Percentiles rank a stretch among this genome's conserved stretches.
Evolutionary conservation across 78 protist genomes (phyloP).

Genomic region (Cavenderia fasciculata): DNA sequence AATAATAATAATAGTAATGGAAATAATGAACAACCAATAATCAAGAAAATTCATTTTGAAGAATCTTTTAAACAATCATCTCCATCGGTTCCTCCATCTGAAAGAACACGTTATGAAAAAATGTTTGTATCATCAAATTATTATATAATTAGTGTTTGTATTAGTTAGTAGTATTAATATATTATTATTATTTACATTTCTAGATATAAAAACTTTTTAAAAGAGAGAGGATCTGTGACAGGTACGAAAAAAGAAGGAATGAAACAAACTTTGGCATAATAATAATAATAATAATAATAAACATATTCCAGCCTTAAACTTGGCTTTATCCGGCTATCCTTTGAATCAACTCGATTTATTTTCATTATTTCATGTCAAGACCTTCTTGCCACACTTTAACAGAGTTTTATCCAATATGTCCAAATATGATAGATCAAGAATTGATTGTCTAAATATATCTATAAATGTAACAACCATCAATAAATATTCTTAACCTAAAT

Average conservation of each 20-base stretch:
- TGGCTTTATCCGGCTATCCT: too few relatives aligned
- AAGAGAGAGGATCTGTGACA: conserved; percentile 47
- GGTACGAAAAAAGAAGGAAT: conserved; percentile 35
- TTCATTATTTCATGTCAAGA: too few relatives aligned
- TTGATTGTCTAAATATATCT: too few relatives aligned
- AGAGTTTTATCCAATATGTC: too few relatives aligned
- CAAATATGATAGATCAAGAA: too few relatives aligned
- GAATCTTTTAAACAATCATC: conserved; percentile 37
- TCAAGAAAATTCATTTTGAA: conserved; percentile 18
- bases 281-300: not conserved
- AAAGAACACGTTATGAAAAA: conserved; percentile 58
- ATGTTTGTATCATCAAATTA: conserved; percentile 5
- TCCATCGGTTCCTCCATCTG: conserved; percentile 46
- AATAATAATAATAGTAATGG: not conserved
- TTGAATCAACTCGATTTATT: too few relatives aligned
- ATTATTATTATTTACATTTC: not conserved
- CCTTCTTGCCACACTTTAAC: too few relatives aligned
- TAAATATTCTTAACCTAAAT: too few relatives aligned
- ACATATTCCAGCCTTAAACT: too few relatives aligned
- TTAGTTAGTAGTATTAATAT: not conserved
- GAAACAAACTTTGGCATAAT: conserved; percentile 62
- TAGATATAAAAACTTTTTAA: conserved; percentile 45
- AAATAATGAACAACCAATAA: conserved; percentile 42
- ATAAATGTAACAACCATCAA: too few relatives aligned
- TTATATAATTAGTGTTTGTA: not conserved